Conservation (phyloP, 148 eudicot species). For the Heliosperma pusillum region DNA sequence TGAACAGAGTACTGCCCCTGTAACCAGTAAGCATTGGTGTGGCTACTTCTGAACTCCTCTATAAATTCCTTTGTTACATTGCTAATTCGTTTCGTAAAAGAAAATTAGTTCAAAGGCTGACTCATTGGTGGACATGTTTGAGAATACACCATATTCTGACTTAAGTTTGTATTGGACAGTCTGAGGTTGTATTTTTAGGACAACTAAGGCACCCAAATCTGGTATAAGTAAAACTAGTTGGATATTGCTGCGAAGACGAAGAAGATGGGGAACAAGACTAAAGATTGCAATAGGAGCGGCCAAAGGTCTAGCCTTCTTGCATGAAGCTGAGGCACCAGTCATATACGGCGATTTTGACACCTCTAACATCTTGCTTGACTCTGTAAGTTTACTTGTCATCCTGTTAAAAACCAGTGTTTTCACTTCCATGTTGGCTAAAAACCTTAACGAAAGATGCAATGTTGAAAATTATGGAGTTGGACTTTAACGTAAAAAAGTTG, state of each 20-base stretch:
- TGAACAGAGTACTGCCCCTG: too few relatives aligned
- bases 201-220: conserved; percentile 82
- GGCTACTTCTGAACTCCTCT: too few relatives aligned
- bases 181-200: conserved; percentile 91
- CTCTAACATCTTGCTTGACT: conserved; percentile 85
- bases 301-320: conserved; percentile 91
- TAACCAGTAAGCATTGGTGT: too few relatives aligned
- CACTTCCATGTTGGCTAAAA: neutral
- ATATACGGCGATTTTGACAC: conserved; percentile 95
- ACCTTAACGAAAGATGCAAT: neutral
- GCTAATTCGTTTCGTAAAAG: too few relatives aligned
- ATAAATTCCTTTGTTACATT: too few relatives aligned
- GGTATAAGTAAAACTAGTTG: conserved; percentile 80
- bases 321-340: conserved; percentile 76
- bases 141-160: conserved; percentile 16
- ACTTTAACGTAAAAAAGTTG: neutral
- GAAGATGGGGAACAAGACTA: conserved; percentile 85
- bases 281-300: conserved; percentile 88
- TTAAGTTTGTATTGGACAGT: conserved; percentile 41
- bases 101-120: too few relatives aligned
- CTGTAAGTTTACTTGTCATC: conserved; percentile 29
- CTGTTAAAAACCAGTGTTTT: neutral
- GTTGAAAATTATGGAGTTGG: neutral
- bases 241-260: conserved; percentile 92
- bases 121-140: neutral